Conservation (phyloP, 106 monocot species). For the Dendrobium huoshanense region DNA sequence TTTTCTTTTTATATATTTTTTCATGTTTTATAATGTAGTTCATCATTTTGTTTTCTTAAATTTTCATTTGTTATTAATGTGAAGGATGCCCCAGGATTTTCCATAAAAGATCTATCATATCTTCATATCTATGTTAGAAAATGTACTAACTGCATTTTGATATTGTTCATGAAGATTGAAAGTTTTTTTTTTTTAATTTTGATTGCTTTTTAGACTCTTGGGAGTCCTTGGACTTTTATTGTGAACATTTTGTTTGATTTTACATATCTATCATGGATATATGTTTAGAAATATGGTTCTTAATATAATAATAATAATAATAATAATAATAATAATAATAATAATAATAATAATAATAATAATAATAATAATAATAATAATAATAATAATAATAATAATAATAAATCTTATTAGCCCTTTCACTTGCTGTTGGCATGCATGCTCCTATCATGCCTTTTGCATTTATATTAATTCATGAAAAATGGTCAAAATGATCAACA, state of each 20-base stretch:
- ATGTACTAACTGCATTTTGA: not conserved
- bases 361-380: not conserved
- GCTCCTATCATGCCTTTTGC: not conserved
- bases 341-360: not conserved
- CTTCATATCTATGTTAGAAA: not conserved
- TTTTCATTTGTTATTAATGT: not conserved
- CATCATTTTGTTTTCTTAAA: not conserved
- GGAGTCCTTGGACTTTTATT: conserved; percentile 3
- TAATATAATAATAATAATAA: not conserved
- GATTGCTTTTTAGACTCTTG: not conserved
- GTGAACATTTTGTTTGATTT: not conserved
- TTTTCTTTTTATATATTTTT: not conserved
- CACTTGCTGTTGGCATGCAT: not conserved
- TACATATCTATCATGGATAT: not conserved
- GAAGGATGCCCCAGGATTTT: not conserved
- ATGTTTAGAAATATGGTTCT: not conserved
- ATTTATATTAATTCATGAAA: not conserved
- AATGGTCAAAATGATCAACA: too few species aligned
- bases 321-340: not conserved
- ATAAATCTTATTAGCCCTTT: not conserved
- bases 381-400: too few species aligned
- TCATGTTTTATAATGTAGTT: not conserved
- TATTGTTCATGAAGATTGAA: not conserved
- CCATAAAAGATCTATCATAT: not conserved
- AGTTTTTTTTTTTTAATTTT: not conserved